Evolutionary conservation across 1,284 basidiomycete species (phyloP), one percentile per base, ranked within the genome.

Genomic region (Boletus smithii): DNA sequence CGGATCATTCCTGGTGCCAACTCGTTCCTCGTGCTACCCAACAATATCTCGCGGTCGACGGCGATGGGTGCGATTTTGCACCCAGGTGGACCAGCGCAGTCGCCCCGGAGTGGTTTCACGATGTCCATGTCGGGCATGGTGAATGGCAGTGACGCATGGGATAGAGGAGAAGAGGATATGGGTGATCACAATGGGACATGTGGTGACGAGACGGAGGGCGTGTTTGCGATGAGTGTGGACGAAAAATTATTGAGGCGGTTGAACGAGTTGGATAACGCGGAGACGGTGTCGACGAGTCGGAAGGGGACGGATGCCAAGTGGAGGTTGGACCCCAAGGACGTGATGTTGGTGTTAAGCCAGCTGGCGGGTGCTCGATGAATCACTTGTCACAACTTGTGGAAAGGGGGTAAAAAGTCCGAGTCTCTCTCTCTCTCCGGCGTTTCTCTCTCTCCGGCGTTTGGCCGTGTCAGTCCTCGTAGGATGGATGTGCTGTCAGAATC

Each of bases 1-100:
- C 81, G 88, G 33, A 89, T 91, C 59, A 85, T 90, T 47, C 88
- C 88, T 0, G 85, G 85, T 2, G 71, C 77, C 46, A 88, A 83
- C 62, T 80, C 78, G 37, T 91, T 94, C 77, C 80, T 92, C 37
- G 83, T 94, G 37, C 73, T 92, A 9, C 91, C 91, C 2, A 88
- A 86, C 68, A 88, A 90, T 58, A 82, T 90, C 53, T 90, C 86
- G 10, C 79, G 91, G 8, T 86, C 84, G 14, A 83, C 83, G 0
- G 90, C 90, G 0, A 86, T 92, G 4, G 85, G 83, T 35, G 79
- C 83, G 11, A 82, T 89, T 50, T 68, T 89, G 23, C 80, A 83
- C 56, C 82, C 84, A 0, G 81, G 80, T 8, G 81, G 83, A 2
- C 82, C 83, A 2, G 75, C 76, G 4, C 75, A 76, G 34, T 77